A percentile compares a stretch with the other conserved stretches of the same genome.
phyloP scores from a whole-genome alignment of 345 rosid species.

The Ceriops decandra region DNA sequence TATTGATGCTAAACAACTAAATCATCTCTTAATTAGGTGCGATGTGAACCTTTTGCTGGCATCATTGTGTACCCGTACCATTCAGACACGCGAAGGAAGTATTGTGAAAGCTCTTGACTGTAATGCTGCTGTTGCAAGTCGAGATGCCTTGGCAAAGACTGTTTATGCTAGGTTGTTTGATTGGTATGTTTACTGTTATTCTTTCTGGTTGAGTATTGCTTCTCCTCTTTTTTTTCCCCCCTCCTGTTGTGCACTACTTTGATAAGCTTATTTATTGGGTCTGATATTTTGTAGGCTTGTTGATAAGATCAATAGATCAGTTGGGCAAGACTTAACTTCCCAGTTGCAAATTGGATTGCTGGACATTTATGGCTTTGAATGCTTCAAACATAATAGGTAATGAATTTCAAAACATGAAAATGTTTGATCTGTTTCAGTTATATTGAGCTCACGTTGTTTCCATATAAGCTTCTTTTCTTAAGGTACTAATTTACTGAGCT shows the following conservation, averaged over 20 bases:
- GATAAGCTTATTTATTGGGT: slow-evolving; percentile 15
- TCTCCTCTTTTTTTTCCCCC: neutral
- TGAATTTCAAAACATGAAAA: neutral
- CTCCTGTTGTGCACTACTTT: neutral
- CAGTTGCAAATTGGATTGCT: slow-evolving; percentile 78
- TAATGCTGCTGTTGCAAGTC: slow-evolving; percentile 88
- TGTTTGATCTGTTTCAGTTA: neutral
- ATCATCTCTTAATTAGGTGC: slow-evolving; percentile 52
- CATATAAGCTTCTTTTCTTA: neutral
- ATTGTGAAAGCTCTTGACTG: slow-evolving; percentile 88
- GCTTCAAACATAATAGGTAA: slow-evolving; percentile 88
- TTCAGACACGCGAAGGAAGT: slow-evolving; percentile 93
- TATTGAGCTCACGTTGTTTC: neutral
- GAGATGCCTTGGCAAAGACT: slow-evolving; percentile 95
- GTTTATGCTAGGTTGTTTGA: slow-evolving; percentile 91
- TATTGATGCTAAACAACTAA: neutral
- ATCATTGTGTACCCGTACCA: slow-evolving; percentile 78
- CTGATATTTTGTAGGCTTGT: slow-evolving; percentile 63
- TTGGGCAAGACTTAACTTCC: slow-evolving; percentile 84
- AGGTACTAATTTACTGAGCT: slow-evolving; percentile 10
- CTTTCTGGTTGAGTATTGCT: slow-evolving; percentile 4
- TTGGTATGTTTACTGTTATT: slow-evolving; percentile 52
- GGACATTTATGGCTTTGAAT: slow-evolving; percentile 98
- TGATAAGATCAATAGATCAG: slow-evolving; percentile 83
- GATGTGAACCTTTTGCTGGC: slow-evolving; percentile 72